Evolutionary conservation across 225 moss, liverwort and hornwort species (phyloP).

Genomic region (Neckera pumila): DNA sequence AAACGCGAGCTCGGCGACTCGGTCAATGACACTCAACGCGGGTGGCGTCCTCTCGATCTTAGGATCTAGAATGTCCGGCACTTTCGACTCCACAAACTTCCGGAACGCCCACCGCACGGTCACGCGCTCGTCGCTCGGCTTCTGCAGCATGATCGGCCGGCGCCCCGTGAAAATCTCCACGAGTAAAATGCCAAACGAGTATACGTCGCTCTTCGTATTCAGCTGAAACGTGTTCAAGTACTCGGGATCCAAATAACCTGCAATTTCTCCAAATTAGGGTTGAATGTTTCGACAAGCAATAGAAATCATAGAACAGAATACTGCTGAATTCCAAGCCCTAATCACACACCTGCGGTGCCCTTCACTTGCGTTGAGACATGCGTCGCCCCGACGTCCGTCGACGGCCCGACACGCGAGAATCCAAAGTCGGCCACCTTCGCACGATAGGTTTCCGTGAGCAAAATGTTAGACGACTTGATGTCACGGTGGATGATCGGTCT

Average conservation of each 20-base stretch:
- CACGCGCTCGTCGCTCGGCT: slow-evolving; percentile 39
- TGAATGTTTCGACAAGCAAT: neutral
- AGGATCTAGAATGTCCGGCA: slow-evolving; percentile 34
- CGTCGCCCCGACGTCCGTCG: slow-evolving; percentile 42
- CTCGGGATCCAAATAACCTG: slow-evolving; percentile 60
- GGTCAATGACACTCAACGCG: slow-evolving; percentile 8
- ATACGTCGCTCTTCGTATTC: slow-evolving; percentile 54
- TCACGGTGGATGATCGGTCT: slow-evolving; percentile 56
- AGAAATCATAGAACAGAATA: neutral
- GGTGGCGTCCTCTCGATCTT: slow-evolving; percentile 30
- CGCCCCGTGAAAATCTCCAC: slow-evolving; percentile 43
- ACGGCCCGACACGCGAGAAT: slow-evolving; percentile 51
- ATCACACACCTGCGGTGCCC: slow-evolving; percentile 46
- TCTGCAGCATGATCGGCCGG: slow-evolving; percentile 33
- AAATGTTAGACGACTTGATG: slow-evolving; percentile 55
- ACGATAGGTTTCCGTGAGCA: slow-evolving; percentile 41
- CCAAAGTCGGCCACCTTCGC: slow-evolving; percentile 62
- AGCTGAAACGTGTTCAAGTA: slow-evolving; percentile 38
- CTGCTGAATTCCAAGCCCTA: neutral
- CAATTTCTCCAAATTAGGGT: neutral
- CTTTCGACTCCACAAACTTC: slow-evolving; percentile 39
- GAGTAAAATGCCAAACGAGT: slow-evolving; percentile 46
- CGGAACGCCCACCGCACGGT: slow-evolving; percentile 48
- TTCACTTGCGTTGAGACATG: slow-evolving; percentile 69
- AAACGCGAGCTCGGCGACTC: slow-evolving; percentile 48